Evolutionary conservation across 2,329 filamentous ascomycete genomes (phyloP).

Genomic region (Phialophora chinensis): DNA sequence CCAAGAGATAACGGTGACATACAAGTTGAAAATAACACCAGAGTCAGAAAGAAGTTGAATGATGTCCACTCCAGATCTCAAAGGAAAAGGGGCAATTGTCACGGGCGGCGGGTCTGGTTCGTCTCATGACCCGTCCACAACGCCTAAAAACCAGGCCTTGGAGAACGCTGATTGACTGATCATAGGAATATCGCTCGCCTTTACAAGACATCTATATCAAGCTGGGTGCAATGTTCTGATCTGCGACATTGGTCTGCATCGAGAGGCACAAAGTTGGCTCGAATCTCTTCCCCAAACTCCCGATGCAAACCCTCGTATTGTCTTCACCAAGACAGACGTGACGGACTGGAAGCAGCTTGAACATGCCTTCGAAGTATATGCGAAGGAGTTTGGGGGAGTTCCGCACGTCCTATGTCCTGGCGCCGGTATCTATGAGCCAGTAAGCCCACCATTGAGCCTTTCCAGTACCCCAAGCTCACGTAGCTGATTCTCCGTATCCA

Average conservation of each 20-base stretch:
- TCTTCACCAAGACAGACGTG: conserved; percentile 55
- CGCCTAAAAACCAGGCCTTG: neutral
- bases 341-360: conserved; percentile 57
- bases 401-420: conserved; percentile 53
- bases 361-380: conserved; percentile 55
- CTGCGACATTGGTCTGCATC: conserved; percentile 51
- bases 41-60: neutral
- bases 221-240: conserved; percentile 54
- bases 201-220: conserved; percentile 48
- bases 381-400: conserved; percentile 55
- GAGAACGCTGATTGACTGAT: neutral
- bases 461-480: neutral
- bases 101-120: conserved; percentile 60
- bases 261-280: conserved; percentile 50
- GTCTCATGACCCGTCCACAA: conserved; percentile 27
- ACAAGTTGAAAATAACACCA: neutral
- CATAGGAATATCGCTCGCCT: conserved; percentile 51
- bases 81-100: conserved; percentile 52
- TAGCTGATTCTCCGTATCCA: neutral
- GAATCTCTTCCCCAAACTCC: conserved; percentile 38
- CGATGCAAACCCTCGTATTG: conserved; percentile 41
- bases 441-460: neutral
- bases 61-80: conserved; percentile 11
- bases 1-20: neutral
- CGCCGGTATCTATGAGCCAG: conserved; percentile 49